Evolutionary conservation across 31 red algal genomes (phyloP).

Genomic region (Odonthalia washingtoniensis): DNA sequence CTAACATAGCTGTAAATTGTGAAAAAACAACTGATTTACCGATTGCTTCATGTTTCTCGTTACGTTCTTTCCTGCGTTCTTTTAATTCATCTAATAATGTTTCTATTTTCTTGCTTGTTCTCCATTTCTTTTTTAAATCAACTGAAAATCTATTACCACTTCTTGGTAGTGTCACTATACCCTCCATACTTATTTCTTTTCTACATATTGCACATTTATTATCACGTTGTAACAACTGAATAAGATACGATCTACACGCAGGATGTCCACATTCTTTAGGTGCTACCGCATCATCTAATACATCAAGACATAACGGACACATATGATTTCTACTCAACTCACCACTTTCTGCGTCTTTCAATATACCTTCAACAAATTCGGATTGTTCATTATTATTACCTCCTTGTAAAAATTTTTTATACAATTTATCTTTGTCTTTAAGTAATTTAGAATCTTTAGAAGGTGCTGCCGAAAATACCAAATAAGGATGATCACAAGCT

Average conservation of each 20-base stretch:
- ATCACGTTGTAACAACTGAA: constrained; percentile 42
- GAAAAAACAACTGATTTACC: constrained; percentile 91
- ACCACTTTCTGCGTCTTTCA: constrained; percentile 61
- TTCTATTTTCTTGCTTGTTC: constrained; percentile 76
- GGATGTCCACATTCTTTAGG: constrained; percentile 77
- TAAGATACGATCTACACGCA: constrained; percentile 62
- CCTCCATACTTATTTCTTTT: constrained; percentile 30
- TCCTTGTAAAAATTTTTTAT: constrained; percentile 58
- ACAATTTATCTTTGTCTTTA: constrained; percentile 81
- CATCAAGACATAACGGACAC: constrained; percentile 87
- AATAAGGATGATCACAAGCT: constrained; percentile 90
- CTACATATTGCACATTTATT: constrained; percentile 69
- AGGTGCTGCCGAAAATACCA: constrained; percentile 81
- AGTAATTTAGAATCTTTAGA: constrained; percentile 66
- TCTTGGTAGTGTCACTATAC: constrained; percentile 61
- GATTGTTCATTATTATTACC: constrained; percentile 45
- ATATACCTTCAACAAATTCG: constrained; percentile 59
- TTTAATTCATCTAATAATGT: constrained; percentile 55
- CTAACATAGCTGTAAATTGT: constrained; percentile 84
- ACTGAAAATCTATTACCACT: constrained; percentile 54
- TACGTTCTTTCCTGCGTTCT: constrained; percentile 22
- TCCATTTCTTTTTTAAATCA: constrained; percentile 66
- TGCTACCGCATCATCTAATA: constrained; percentile 85
- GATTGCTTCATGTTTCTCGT: constrained; percentile 5
- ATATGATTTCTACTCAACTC: constrained; percentile 10